Evolutionary conservation across 805 yeast species (phyloP).

Genomic region (Schwanniomyces sp.): DNA sequence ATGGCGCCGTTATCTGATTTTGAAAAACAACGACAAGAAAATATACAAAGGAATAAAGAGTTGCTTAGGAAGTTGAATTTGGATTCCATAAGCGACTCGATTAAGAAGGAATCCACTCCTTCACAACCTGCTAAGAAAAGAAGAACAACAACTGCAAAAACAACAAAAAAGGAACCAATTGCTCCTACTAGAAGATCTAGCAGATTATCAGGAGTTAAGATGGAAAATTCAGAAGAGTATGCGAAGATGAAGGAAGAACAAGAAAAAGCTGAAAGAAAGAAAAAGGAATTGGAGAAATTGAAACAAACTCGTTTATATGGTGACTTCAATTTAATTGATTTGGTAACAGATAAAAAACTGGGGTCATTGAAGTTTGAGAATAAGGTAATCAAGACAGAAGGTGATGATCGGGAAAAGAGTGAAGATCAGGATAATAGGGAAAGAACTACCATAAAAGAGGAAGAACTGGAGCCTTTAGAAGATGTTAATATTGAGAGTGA

Average conservation of each 20-base stretch:
- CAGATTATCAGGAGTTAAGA: constrained; percentile 69
- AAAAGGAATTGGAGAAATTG: constrained; percentile 47
- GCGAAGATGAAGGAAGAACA: constrained; percentile 34
- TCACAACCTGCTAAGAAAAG: constrained; percentile 24
- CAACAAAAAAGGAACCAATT: constrained; percentile 17
- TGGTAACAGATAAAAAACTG: constrained; percentile 44
- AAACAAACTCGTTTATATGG: constrained; percentile 64
- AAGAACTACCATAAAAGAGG: constrained; percentile 2
- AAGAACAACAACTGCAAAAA: constrained; percentile 19
- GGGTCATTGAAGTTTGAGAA: constrained; percentile 33
- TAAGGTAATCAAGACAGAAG: constrained; percentile 18
- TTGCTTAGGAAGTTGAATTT: constrained; percentile 71
- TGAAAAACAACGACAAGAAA: constrained; percentile 69
- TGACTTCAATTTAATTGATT: constrained; percentile 61
- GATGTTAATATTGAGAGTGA: constrained; percentile 13
- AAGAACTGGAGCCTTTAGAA: constrained; percentile 2
- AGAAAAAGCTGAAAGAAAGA: constrained; percentile 30
- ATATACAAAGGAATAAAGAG: constrained; percentile 80
- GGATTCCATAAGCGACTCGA: constrained; percentile 53
- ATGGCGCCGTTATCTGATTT: constrained; percentile 53
- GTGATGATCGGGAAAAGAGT: constrained; percentile 2
- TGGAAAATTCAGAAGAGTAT: constrained; percentile 50
- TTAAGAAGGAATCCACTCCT: constrained; percentile 45
- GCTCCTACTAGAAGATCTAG: constrained; percentile 75
- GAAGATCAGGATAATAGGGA: constrained; percentile 7